Evolutionary conservation across 2,329 filamentous ascomycete species (phyloP).

Genomic region (Monosporascus sp.): DNA sequence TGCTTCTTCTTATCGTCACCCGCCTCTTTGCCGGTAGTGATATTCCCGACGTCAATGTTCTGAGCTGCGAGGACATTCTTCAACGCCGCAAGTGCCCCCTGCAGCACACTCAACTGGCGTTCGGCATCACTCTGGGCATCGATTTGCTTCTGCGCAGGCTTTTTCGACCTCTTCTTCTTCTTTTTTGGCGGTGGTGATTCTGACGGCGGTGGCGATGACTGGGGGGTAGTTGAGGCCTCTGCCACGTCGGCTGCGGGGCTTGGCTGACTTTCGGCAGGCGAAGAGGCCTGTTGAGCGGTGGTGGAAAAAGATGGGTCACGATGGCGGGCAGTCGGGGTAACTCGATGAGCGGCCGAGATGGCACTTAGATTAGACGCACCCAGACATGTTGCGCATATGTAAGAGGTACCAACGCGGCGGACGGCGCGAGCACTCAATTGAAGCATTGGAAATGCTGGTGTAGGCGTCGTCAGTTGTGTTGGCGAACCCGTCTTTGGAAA

Average conservation of each 20-base stretch:
- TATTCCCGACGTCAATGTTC: constrained; percentile 21
- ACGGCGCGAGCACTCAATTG: constrained; percentile 22
- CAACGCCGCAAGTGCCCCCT: constrained; percentile 31
- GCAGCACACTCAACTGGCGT: constrained; percentile 27
- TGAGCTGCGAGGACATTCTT: constrained; percentile 31
- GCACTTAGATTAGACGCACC: constrained; percentile 3
- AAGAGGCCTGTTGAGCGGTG: constrained; percentile 8
- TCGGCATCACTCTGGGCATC: constrained; percentile 6
- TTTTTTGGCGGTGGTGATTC: constrained; percentile 10
- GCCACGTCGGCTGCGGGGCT: neutral
- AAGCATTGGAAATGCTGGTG: constrained; percentile 26
- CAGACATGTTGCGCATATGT: constrained; percentile 24
- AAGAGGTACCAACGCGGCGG: constrained; percentile 20
- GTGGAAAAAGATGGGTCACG: constrained; percentile 16
- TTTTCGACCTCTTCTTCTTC: constrained; percentile 15
- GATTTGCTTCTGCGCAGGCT: constrained; percentile 12
- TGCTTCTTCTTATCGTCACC: neutral
- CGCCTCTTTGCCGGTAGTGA: neutral
- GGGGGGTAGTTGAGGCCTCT: neutral
- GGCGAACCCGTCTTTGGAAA: too few species aligned
- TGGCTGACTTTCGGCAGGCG: constrained; percentile 1
- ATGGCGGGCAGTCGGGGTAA: constrained; percentile 6
- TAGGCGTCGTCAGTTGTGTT: neutral
- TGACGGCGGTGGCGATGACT: neutral
- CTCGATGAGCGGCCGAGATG: constrained; percentile 5